Conservation (phyloP, 352 stramenopile species). For the Pythium monospermum region DNA sequence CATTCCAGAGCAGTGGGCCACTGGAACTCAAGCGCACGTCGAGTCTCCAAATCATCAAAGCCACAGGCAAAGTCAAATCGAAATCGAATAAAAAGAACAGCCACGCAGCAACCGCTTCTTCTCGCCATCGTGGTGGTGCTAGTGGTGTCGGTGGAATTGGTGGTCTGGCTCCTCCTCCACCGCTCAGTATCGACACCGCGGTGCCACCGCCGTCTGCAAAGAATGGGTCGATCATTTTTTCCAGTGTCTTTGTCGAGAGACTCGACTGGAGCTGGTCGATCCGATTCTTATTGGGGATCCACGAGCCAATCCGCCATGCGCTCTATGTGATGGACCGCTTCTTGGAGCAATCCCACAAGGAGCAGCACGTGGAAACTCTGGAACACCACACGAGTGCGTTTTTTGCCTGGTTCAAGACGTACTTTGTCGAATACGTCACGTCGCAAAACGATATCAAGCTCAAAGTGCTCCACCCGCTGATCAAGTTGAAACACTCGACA, state of each 20-base stretch:
- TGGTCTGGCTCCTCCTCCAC: background rate
- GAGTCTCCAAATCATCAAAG: slow-evolving; percentile 8
- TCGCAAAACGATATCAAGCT: slow-evolving; percentile 70
- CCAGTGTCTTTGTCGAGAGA: slow-evolving; percentile 44
- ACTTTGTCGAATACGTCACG: slow-evolving; percentile 77
- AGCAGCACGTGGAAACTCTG: slow-evolving; percentile 29
- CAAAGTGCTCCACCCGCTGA: slow-evolving; percentile 52
- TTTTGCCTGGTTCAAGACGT: slow-evolving; percentile 73
- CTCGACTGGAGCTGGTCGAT: slow-evolving; percentile 67
- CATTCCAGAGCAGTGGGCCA: background rate
- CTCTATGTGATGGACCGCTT: slow-evolving; percentile 83
- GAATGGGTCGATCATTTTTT: slow-evolving; percentile 69
- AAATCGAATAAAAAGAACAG: background rate
- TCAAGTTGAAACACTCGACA: slow-evolving; percentile 52
- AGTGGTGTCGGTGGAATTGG: too few species aligned
- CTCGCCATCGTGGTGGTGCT: too few species aligned
- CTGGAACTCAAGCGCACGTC: slow-evolving; percentile 9
- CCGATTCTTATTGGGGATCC: slow-evolving; percentile 66
- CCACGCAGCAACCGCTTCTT: background rate
- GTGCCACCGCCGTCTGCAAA: slow-evolving; percentile 33
- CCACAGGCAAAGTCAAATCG: background rate
- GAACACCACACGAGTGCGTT: slow-evolving; percentile 66
- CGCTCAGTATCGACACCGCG: slow-evolving; percentile 24
- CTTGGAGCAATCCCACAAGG: slow-evolving; percentile 40
- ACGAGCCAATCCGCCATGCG: slow-evolving; percentile 76